phyloP scores from a whole-genome alignment of 2,329 filamentous ascomycete species.

The Aureobasidium sp. region DNA sequence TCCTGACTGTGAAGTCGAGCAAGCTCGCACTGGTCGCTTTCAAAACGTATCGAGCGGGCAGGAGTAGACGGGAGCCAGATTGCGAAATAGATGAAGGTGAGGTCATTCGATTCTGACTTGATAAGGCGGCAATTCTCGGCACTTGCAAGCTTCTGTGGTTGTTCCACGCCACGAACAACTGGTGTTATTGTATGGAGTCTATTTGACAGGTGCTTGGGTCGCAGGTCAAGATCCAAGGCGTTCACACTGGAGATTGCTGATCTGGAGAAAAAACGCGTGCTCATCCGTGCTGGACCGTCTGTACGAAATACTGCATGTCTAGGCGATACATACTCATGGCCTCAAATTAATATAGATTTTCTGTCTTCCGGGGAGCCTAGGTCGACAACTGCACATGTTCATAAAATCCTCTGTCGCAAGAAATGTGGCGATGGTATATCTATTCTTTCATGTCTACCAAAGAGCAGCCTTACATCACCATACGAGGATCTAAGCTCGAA shows the following conservation, averaged over 20 bases:
- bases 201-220: neutral
- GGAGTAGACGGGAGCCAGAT: neutral
- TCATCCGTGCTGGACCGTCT: neutral
- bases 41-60: neutral
- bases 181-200: neutral
- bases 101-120: neutral
- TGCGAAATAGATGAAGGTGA: conserved; percentile 1
- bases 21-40: neutral
- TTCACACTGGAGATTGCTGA: neutral
- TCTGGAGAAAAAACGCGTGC: neutral
- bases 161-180: neutral
- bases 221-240: neutral
- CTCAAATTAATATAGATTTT: neutral
- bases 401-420: neutral
- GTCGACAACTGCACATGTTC: neutral
- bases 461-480: conserved; percentile 19
- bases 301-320: neutral
- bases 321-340: neutral
- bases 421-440: neutral
- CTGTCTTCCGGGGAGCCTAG: neutral
- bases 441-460: neutral
- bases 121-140: neutral
- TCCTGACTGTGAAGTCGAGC: neutral
- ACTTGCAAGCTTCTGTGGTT: neutral
- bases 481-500: conserved; percentile 35